Conservation (phyloP, 164 flowering plant genomes). For the Magnolia kwangsiensis region DNA sequence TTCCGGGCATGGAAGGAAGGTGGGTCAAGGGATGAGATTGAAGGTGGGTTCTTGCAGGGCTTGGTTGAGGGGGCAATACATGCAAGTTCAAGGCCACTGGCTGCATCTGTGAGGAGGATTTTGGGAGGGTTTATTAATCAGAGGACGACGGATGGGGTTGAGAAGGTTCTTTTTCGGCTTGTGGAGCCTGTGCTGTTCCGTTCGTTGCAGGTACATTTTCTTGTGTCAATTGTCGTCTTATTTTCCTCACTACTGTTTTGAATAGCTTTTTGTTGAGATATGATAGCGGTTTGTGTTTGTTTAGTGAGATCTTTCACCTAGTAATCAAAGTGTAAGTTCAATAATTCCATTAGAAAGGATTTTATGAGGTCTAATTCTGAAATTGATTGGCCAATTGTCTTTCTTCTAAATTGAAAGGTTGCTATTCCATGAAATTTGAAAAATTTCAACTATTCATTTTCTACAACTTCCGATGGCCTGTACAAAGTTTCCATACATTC, state of each 20-base stretch:
- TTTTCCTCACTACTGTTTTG: neutral
- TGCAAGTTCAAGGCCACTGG: constrained; percentile 51
- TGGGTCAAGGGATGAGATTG: constrained; percentile 47
- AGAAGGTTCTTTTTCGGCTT: constrained; percentile 73
- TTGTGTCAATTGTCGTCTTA: neutral
- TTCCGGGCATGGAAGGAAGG: constrained; percentile 86
- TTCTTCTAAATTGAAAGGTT: too few species aligned
- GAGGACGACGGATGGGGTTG: constrained; percentile 71
- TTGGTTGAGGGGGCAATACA: constrained; percentile 78
- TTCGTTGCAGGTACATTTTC: constrained; percentile 66
- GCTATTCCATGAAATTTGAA: too few species aligned
- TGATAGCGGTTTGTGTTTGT: too few species aligned
- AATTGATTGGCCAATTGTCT: too few species aligned
- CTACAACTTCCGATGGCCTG: too few species aligned
- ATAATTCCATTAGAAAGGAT: too few species aligned
- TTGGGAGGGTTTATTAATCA: constrained; percentile 76
- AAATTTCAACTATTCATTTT: too few species aligned
- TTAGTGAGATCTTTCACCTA: too few species aligned
- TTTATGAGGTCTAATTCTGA: too few species aligned
- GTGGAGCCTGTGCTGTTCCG: constrained; percentile 91
- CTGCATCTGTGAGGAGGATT: constrained; percentile 76
- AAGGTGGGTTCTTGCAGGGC: constrained; percentile 64
- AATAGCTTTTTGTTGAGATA: too few species aligned
- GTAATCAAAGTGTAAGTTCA: too few species aligned
- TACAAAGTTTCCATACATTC: too few species aligned